Base-by-base conservation (phyloP, 495 filamentous ascomycete genomes). In the Clohesyomyces aquaticus region DNA sequence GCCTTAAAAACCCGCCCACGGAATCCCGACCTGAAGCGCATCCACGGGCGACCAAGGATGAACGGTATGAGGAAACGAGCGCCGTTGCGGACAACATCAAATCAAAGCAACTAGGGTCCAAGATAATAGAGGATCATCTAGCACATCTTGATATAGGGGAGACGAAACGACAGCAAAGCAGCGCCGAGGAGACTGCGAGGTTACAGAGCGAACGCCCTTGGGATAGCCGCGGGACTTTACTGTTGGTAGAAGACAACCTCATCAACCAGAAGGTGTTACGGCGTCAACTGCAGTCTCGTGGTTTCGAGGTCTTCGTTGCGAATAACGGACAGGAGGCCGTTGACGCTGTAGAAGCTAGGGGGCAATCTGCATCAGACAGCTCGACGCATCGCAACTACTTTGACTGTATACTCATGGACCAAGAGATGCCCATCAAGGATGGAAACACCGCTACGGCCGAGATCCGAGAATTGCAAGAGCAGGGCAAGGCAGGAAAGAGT, bases 351-450 rank as follows among this genome's bases (percentile, higher is more conserved):
- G 59, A 47, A 42, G 53, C 42, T 22, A 52, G 53, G 0, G 68
- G 45, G 16, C n/a, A n/a, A 18, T 16, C 3, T 3, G 42, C 18
- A 3, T 18, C 18, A 9, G 23, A 41, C 11, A 14, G 52, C 0
- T 16, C 21, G 9, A 53, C n/a, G 19, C 6, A 25, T 26, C 51
- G 27, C 9, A 53, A 56, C 28, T 63, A 58, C 29, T 70, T 66
- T 46, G 64, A 67, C 35, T 68, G 63, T 26, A 71, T 71, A 49
- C 32, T 71, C 0, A 71, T 71, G 68, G 68, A 71, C 35, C 68
- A 71, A 59, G 68, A 71, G 29, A 71, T 71, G 68, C 68, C 68
- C 3, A 32, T 71, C 12, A 67, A 51, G 42, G 63, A 67, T 35
- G 68, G 68, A 18, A 68, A 71, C 26, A 46, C 64, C 8, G 68